A percentile compares a stretch with the other conserved stretches of the same genome.
Conservation (phyloP, 805 yeast species). For the Kazachstania martiniae region DNA sequence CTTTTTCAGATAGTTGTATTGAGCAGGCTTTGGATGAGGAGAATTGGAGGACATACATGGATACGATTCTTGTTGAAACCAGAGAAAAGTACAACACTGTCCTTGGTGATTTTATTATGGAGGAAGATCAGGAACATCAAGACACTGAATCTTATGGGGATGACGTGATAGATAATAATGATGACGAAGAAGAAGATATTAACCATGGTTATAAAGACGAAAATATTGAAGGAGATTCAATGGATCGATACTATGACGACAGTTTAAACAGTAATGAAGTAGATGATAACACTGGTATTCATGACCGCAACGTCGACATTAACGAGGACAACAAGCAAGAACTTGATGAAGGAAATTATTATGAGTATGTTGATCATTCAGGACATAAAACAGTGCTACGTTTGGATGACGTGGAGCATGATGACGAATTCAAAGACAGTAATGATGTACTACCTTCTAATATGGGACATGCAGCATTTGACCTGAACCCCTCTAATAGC, state of each 20-base stretch:
- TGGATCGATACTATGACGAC: too few relatives aligned
- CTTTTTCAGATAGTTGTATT: constrained; percentile 17
- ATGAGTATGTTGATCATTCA: constrained; percentile 68
- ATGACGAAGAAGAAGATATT: constrained; percentile 49
- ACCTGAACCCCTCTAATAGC: constrained; percentile 40
- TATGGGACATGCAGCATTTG: too few relatives aligned
- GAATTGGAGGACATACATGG: constrained; percentile 72
- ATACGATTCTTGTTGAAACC: constrained; percentile 73
- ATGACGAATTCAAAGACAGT: background rate
- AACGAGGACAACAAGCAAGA: constrained; percentile 26
- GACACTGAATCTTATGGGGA: constrained; percentile 12
- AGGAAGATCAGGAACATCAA: constrained; percentile 17
- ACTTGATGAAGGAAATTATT: constrained; percentile 37
- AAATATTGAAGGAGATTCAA: constrained; percentile 11
- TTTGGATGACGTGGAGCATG: constrained; percentile 39
- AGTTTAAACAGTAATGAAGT: constrained; percentile 10
- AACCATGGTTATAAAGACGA: constrained; percentile 61
- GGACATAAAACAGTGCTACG: constrained; percentile 50
- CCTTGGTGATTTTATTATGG: constrained; percentile 59
- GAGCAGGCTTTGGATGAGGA: constrained; percentile 17
- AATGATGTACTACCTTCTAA: background rate
- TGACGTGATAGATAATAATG: constrained; percentile 11
- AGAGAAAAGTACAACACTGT: constrained; percentile 91
- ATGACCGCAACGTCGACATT: constrained; percentile 28
- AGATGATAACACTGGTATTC: constrained; percentile 49